Evolutionary conservation across 1,284 basidiomycete species (phyloP).

Genomic region (Meira miltonrushii): DNA sequence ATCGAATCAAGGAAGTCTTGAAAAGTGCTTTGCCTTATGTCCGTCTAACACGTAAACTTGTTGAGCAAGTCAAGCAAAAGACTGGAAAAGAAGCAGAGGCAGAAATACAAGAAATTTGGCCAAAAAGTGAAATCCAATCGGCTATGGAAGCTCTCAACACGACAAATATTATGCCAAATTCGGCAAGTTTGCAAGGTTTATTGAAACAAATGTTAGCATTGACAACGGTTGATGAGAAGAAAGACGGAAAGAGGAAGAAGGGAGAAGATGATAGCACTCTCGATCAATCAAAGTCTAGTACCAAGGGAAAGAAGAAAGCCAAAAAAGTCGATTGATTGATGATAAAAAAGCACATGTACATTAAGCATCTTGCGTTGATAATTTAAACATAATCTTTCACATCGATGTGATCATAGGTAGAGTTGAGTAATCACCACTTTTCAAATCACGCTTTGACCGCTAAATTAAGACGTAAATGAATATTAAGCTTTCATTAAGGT

Average conservation of each 20-base stretch:
- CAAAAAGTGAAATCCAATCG: slow-evolving; percentile 53
- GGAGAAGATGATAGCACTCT: neutral
- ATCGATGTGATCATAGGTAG: too few relatives aligned
- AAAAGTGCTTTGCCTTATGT: neutral
- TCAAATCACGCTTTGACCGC: too few relatives aligned
- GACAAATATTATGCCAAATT: neutral
- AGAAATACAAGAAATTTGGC: neutral
- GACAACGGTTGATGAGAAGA: slow-evolving; percentile 21
- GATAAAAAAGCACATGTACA: neutral
- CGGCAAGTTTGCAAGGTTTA: slow-evolving; percentile 41
- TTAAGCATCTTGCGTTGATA: too few relatives aligned
- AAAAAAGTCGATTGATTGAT: slow-evolving; percentile 3
- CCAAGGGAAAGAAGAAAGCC: slow-evolving; percentile 21
- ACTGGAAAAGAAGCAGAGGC: neutral
- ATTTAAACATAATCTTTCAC: too few relatives aligned
- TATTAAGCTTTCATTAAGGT: too few relatives aligned
- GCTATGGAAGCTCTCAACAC: slow-evolving; percentile 10
- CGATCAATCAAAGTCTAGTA: neutral
- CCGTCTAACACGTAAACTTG: neutral
- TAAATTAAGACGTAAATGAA: too few relatives aligned
- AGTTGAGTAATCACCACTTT: too few relatives aligned
- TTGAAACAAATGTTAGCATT: slow-evolving; percentile 58
- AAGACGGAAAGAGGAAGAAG: slow-evolving; percentile 13
- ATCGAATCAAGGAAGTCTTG: neutral
- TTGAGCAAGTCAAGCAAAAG: too few relatives aligned